These are phyloP conservation scores for Penicillium sp. DNA, from an alignment of 2,329 filamentous ascomycete genomes.

Conservation along the genomic window DNA sequence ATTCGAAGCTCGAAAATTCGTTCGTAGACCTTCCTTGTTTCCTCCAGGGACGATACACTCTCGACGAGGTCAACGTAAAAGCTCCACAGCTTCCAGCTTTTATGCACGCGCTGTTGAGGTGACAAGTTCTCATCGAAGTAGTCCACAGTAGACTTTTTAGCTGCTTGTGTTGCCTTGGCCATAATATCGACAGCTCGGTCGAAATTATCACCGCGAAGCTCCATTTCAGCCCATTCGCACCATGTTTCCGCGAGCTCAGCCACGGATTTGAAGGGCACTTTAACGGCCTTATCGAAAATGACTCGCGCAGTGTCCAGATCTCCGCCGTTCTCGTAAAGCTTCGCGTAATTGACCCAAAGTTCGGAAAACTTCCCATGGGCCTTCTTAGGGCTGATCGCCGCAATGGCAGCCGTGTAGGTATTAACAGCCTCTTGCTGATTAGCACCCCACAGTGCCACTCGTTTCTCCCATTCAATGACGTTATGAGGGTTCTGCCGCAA, in stretches of 20 bases:
- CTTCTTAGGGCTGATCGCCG: conserved; percentile 90
- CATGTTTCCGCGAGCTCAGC: conserved; percentile 96
- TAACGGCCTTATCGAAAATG: conserved; percentile 97
- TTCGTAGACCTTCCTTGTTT: conserved; percentile 93
- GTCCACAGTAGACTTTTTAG: conserved; percentile 96
- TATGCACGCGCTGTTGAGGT: conserved; percentile 95
- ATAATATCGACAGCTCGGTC: conserved; percentile 93
- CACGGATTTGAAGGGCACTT: conserved; percentile 98
- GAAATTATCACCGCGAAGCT: conserved; percentile 93
- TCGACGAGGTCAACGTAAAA: conserved; percentile 99
- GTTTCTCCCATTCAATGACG: conserved; percentile 95
- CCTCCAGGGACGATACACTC: conserved; percentile 86
- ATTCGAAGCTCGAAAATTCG: conserved; percentile 97
- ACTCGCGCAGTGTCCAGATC: conserved; percentile 83
- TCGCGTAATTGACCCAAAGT: conserved; percentile 95
- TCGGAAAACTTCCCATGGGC: conserved; percentile 92
- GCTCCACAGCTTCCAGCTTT: conserved; percentile 99
- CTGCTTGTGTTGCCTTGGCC: conserved; percentile 96
- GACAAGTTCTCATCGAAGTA: conserved; percentile 96
- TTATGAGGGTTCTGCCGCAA: conserved; percentile 95
- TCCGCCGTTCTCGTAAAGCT: conserved; percentile 89
- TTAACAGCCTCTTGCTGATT: conserved; percentile 90
- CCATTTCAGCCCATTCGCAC: conserved; percentile 99
- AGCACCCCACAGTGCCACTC: conserved; percentile 92
- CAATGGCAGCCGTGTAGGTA: conserved; percentile 93